Conservation (phyloP, 2,329 filamentous ascomycete genomes). For the Aureobasidium namibiae region DNA sequence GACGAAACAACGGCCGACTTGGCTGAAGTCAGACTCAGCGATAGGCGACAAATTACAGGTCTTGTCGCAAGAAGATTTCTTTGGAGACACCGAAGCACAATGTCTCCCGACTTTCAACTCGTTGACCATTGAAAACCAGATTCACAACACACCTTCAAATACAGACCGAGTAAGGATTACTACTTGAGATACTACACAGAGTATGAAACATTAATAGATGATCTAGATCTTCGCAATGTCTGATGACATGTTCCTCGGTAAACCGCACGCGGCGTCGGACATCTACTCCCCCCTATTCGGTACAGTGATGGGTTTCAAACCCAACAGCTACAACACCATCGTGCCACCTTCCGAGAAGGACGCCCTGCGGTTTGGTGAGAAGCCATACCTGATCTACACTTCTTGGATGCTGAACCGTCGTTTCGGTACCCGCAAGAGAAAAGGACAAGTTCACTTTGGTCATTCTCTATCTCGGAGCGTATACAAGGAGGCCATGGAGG, state of each 20-base stretch:
- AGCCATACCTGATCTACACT: constrained; percentile 38
- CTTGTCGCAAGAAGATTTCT: constrained; percentile 35
- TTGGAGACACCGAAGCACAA: constrained; percentile 28
- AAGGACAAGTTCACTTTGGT: constrained; percentile 36
- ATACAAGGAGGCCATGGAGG: constrained; percentile 33
- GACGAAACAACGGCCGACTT: constrained; percentile 29
- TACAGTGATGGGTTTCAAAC: constrained; percentile 35
- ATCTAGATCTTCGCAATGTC: constrained; percentile 34
- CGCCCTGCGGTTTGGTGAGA: constrained; percentile 34
- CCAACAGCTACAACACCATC: constrained; percentile 34
- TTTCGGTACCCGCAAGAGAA: constrained; percentile 37
- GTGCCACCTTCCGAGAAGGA: constrained; percentile 27
- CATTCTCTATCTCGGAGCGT: constrained; percentile 35
- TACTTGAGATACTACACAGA: too few relatives aligned
- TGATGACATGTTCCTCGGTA: constrained; percentile 38
- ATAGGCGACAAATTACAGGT: constrained; percentile 27
- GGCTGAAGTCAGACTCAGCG: constrained; percentile 29
- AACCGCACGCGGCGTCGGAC: constrained; percentile 35
- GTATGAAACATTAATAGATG: constrained; percentile 9
- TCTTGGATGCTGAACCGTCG: constrained; percentile 38
- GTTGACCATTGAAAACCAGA: constrained; percentile 36
- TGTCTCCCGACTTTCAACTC: constrained; percentile 40
- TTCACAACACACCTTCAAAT: constrained; percentile 35
- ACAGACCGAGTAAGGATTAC: constrained; percentile 25
- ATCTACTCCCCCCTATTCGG: constrained; percentile 39